Evolutionary conservation across 2,329 filamentous ascomycete species (phyloP).

Genomic region (Trichoderma asperellum): DNA sequence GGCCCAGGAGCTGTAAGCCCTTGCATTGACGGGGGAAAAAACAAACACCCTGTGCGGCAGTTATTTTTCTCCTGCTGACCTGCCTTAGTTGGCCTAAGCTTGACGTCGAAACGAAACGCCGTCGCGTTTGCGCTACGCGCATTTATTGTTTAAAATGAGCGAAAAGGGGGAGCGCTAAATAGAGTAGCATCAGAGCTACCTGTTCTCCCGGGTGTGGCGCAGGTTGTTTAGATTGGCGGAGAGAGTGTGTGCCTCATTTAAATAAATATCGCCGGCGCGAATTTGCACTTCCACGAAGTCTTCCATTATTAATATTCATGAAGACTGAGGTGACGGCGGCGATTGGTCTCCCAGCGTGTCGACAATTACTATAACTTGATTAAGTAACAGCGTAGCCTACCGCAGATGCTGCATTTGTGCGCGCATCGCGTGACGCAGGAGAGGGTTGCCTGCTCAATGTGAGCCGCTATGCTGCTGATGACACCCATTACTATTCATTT

Average conservation of each 20-base stretch:
- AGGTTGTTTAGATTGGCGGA: not conserved
- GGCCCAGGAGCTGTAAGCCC: not conserved
- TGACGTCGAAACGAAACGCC: not conserved
- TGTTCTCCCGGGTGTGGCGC: not conserved
- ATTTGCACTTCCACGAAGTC: not conserved
- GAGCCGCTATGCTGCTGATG: conserved; percentile 64
- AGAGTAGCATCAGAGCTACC: not conserved
- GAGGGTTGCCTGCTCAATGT: conserved; percentile 56
- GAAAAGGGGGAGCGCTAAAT: not conserved
- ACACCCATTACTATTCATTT: conserved; percentile 51
- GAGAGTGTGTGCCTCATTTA: not conserved
- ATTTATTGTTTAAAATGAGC: conserved; percentile 10
- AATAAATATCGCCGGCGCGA: not conserved
- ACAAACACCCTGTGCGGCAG: not conserved
- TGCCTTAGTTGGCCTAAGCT: not conserved
- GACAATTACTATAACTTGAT: not conserved
- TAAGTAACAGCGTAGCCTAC: not conserved
- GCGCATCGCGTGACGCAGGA: not conserved
- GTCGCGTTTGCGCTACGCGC: not conserved
- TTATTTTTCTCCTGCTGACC: not conserved
- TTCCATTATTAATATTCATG: not conserved
- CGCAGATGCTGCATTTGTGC: not conserved
- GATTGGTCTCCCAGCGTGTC: not conserved
- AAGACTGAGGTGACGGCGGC: not conserved
- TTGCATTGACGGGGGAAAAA: not conserved